Conservation (phyloP, 306 rosid genomes). For the Abrus precatorius region DNA sequence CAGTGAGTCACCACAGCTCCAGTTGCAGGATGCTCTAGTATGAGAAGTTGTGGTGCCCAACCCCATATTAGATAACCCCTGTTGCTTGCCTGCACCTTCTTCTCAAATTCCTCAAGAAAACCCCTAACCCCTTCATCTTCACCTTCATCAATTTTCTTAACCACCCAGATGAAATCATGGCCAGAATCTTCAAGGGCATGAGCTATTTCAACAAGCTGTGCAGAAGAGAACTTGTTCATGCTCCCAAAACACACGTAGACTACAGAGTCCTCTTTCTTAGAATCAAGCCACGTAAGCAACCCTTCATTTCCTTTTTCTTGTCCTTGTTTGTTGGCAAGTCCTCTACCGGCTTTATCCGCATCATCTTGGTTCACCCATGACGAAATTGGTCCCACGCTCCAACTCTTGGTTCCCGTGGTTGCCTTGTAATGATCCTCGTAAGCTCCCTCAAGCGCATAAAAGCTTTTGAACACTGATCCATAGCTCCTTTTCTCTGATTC, state of each 20-base stretch:
- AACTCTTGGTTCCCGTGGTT: not conserved
- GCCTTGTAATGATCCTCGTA: not conserved
- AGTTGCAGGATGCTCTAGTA: not conserved
- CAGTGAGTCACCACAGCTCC: conserved; percentile 5
- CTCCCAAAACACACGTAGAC: conserved; percentile 2
- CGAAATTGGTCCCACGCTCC: conserved; percentile 2
- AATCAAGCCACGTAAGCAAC: conserved; percentile 18
- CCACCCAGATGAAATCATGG: conserved; percentile 17
- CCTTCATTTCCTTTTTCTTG: not conserved
- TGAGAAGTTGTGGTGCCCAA: conserved; percentile 7
- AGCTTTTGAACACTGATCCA: conserved; percentile 16
- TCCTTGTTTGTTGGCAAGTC: too few species aligned
- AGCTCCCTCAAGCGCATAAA: not conserved
- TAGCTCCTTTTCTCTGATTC: not conserved
- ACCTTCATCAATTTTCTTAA: not conserved
- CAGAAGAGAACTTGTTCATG: not conserved
- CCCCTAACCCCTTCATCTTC: not conserved
- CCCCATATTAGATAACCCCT: conserved; percentile 7
- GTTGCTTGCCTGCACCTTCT: not conserved
- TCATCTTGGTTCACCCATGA: not conserved
- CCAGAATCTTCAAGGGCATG: not conserved
- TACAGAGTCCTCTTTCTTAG: not conserved
- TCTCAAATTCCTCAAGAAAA: conserved; percentile 16
- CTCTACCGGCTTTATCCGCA: not conserved
- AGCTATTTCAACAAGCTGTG: not conserved